Conservation (phyloP, 2,329 filamentous ascomycete genomes). For the Didymella pomorum region DNA sequence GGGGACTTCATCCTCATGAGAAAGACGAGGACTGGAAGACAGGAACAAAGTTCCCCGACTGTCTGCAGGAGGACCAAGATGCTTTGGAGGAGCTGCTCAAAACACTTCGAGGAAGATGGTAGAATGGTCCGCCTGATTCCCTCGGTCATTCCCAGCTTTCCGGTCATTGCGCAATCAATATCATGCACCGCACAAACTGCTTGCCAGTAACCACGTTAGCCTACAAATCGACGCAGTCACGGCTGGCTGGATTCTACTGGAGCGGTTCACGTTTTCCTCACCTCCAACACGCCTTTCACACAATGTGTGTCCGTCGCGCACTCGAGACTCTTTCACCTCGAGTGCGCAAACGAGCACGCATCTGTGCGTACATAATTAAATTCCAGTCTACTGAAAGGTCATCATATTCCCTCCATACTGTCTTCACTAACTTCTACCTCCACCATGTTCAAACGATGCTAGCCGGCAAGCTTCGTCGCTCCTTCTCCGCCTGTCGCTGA, state of each 20-base stretch:
- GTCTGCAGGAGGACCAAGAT: slow-evolving; percentile 12
- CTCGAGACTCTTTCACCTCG: not conserved
- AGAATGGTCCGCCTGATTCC: not conserved
- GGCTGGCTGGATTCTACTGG: too few species aligned
- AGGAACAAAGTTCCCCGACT: slow-evolving; percentile 6
- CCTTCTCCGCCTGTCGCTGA: too few species aligned
- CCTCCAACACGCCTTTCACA: not conserved
- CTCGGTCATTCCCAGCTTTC: not conserved
- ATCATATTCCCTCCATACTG: too few species aligned
- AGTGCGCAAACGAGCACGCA: not conserved
- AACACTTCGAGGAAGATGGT: not conserved
- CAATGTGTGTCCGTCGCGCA: not conserved
- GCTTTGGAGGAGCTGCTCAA: not conserved
- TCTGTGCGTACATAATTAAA: not conserved
- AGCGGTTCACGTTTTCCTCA: too few species aligned
- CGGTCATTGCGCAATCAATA: not conserved
- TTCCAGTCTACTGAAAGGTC: too few species aligned
- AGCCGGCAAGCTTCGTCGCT: too few species aligned
- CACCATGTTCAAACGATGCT: too few species aligned
- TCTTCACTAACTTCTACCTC: too few species aligned
- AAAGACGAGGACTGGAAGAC: slow-evolving; percentile 2
- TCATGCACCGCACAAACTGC: not conserved
- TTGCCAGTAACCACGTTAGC: not conserved
- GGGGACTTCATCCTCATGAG: not conserved
- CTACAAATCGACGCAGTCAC: not conserved